Evolutionary conservation across 805 yeast genomes (phyloP).

Genomic region (Saccharomyces jurei): DNA sequence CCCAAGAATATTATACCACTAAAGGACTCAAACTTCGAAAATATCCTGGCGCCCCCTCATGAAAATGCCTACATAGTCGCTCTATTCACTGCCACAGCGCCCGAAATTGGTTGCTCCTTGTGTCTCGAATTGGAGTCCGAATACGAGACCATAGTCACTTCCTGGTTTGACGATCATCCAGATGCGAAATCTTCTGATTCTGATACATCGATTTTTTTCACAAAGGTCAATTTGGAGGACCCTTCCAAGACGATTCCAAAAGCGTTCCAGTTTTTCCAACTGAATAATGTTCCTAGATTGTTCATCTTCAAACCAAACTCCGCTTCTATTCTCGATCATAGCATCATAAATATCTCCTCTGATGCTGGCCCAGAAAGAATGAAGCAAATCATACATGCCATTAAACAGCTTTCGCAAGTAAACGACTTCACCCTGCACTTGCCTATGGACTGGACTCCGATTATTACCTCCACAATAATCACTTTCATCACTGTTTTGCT

Average conservation of each 20-base stretch:
- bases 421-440: constrained; percentile 27
- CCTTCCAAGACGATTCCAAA: constrained; percentile 40
- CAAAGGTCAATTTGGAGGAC: constrained; percentile 61
- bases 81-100: constrained; percentile 64
- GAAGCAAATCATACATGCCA: constrained; percentile 20
- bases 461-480: constrained; percentile 28
- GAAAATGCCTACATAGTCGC: constrained; percentile 55
- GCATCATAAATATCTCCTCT: constrained; percentile 29
- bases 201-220: constrained; percentile 47
- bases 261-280: constrained; percentile 34
- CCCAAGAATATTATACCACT: constrained; percentile 38
- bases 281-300: constrained; percentile 74
- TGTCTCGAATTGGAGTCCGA: constrained; percentile 68
- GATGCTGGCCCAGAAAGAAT: constrained; percentile 32
- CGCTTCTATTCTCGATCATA: constrained; percentile 22
- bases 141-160: constrained; percentile 49
- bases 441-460: constrained; percentile 34
- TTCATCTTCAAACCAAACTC: constrained; percentile 53
- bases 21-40: constrained; percentile 53
- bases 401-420: constrained; percentile 21
- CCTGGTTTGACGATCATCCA: constrained; percentile 57
- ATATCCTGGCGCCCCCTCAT: constrained; percentile 52
- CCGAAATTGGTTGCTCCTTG: constrained; percentile 66
- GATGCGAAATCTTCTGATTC: constrained; percentile 30
- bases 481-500: constrained; percentile 32